Conservation (phyloP, 495 filamentous ascomycete genomes). For the Cudoniella acicularis region DNA sequence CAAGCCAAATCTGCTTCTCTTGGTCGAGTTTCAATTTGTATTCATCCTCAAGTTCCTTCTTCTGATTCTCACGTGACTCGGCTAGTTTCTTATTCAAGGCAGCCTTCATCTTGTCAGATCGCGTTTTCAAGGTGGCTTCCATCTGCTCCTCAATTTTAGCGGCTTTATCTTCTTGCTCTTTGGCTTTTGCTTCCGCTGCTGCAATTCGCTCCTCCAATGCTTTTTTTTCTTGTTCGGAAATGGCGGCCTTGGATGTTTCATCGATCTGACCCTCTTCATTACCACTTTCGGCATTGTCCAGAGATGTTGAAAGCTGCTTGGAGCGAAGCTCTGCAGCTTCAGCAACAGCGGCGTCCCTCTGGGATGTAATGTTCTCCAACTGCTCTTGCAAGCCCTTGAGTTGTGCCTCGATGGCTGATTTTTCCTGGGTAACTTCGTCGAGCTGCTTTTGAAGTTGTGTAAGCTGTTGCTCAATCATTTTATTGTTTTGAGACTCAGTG, state of each 20-base stretch:
- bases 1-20: conserved; percentile 52
- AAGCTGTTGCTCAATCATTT: conserved; percentile 21
- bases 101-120: conserved; percentile 70
- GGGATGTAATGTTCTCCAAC: conserved; percentile 40
- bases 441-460: conserved; percentile 30
- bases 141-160: conserved; percentile 52
- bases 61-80: conserved; percentile 50
- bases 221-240: conserved; percentile 50
- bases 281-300: conserved; percentile 32
- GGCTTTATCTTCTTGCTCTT: conserved; percentile 52
- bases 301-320: conserved; percentile 32
- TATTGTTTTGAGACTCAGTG: conserved; percentile 3
- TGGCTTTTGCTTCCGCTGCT: conserved; percentile 29
- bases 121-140: conserved; percentile 54
- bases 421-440: conserved; percentile 25
- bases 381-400: conserved; percentile 44
- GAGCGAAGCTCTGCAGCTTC: conserved; percentile 46
- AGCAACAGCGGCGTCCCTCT: conserved; percentile 36
- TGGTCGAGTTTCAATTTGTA: conserved; percentile 64
- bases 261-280: conserved; percentile 28
- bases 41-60: conserved; percentile 48
- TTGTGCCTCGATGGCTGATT: conserved; percentile 32
- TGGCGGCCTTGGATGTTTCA: conserved; percentile 19
- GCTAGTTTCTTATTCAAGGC: conserved; percentile 64
- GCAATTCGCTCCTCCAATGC: conserved; percentile 45